Base-by-base conservation (phyloP, 2,329 filamentous ascomycete genomes). In the Pestalotiopsis sp. region DNA sequence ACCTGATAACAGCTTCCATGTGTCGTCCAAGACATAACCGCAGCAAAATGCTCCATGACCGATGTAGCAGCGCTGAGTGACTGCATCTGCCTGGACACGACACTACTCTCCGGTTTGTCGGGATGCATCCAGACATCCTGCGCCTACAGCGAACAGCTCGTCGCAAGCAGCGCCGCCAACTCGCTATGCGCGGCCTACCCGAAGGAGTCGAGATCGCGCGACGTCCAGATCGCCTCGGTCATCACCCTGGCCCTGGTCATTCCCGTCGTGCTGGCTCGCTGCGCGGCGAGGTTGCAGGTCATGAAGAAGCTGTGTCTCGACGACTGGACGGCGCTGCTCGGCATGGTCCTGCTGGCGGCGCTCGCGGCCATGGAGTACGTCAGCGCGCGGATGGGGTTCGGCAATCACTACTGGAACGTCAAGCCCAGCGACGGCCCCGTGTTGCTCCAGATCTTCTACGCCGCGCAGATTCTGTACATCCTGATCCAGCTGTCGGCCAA, bases 351-450 rank as follows among this genome's bases (percentile, higher is more conserved):
- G 4, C 23, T 62, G 14, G 17, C 36, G 1, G 59, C 27, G 12
- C 36, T 62, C 2, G 59, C 59, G n/a, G 59, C 36, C 4, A 62
- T 62, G 31, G 27, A 62, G 23, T 38, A 38, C 3, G 23, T 62
- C 27, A 38, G 59, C n/a, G 38, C 27, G n/a, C 59, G 36, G 17
- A 62, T 20, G 36, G 59, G 59, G 1, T 62, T 62, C 13, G 59
- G 59, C n/a, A n/a, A 31, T 13, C 59, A 62, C 36, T 39, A 62
- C 27, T 62, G 59, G 59, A 39, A 62, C 4, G 38, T 62, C n/a
- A 11, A 13, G 14, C 11, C 36, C 1, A 23, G 12, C 11, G 23
- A 59, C 17, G 57, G 57, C 23, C 23, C 11, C 11, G 23, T 13
- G 4, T 25, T 59, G 5, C 23, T 59, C 14, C 59, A 41, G 7